phyloP scores from a whole-genome alignment of 2,329 filamentous ascomycete species.

The Colletotrichum incanum region DNA sequence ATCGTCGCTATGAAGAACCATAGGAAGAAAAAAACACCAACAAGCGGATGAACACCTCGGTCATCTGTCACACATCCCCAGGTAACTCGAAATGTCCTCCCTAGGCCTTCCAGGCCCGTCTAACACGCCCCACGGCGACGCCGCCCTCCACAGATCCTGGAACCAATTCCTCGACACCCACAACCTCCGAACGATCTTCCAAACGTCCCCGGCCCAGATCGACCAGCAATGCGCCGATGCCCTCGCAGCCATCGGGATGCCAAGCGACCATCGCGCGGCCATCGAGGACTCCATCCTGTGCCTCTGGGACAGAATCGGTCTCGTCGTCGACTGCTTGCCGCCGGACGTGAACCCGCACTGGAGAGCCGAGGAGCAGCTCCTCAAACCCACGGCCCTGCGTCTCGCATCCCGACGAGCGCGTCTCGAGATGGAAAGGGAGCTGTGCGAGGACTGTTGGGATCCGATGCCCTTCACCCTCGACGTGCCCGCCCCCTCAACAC shows the following conservation, averaged over 20 bases:
- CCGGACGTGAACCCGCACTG: constrained; percentile 7
- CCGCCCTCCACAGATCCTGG: constrained; percentile 1
- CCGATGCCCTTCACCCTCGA: not conserved
- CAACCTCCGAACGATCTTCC: constrained; percentile 1
- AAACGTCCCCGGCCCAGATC: not conserved
- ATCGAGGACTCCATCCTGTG: not conserved
- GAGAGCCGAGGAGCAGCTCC: constrained; percentile 15
- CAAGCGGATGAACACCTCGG: not conserved
- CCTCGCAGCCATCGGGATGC: not conserved
- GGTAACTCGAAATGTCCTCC: constrained; percentile 1
- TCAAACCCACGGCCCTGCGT: constrained; percentile 19
- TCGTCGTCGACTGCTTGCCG: constrained; percentile 5
- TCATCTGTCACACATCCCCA: not conserved
- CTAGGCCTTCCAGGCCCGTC: constrained; percentile 13
- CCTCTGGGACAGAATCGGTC: constrained; percentile 9
- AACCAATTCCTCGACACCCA: constrained; percentile 4
- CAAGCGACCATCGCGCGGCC: not conserved
- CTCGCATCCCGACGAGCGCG: not conserved
- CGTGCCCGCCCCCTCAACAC: not conserved
- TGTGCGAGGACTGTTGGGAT: not conserved
- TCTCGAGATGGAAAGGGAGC: not conserved
- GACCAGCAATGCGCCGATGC: not conserved
- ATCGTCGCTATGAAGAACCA: not conserved
- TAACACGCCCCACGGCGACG: not conserved
- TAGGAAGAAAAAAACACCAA: not conserved